A percentile compares a stretch with the other conserved stretches of the same genome.
These are phyloP conservation scores for Candida sp. DNA, from an alignment of 1,139 yeast species.

Conservation along the genomic window DNA sequence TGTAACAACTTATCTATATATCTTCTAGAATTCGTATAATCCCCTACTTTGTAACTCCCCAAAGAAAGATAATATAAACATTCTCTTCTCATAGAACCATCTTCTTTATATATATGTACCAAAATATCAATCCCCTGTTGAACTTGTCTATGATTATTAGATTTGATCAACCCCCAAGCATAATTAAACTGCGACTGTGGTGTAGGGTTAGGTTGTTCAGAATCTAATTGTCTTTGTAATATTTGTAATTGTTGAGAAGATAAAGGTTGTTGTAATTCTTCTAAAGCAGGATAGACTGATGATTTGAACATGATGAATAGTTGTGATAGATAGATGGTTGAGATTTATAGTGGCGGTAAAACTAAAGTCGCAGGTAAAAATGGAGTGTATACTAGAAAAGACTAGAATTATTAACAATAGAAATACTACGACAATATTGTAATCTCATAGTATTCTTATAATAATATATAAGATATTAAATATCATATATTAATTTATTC, in stretches of 20 bases:
- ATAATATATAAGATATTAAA: no score
- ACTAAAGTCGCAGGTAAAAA: no score
- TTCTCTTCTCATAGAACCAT: conserved; percentile 84
- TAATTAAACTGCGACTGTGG: conserved; percentile 88
- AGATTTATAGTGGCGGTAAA: no score
- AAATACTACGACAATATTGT: no score
- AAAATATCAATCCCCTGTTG: conserved; percentile 76
- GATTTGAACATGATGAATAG: conserved; percentile 8
- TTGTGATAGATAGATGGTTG: no score
- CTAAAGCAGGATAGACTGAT: conserved; percentile 34
- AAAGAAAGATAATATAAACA: conserved; percentile 84
- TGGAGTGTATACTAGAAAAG: no score
- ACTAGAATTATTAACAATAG: no score
- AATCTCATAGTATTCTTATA: no score
- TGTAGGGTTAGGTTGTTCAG: conserved; percentile 78
- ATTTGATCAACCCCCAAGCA: conserved; percentile 93
- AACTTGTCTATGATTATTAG: conserved; percentile 58
- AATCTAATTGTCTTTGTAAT: conserved; percentile 70
- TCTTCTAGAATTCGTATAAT: conserved; percentile 79
- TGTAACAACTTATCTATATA: conserved; percentile 75
- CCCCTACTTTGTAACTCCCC: conserved; percentile 88
- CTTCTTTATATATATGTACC: conserved; percentile 70
- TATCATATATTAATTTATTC: no score
- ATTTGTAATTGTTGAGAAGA: conserved; percentile 73
- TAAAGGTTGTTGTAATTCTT: conserved; percentile 53